Evolutionary conservation across 192 early-diverging fungal genomes (phyloP).

Genomic region (Geranomyces michiganensis): DNA sequence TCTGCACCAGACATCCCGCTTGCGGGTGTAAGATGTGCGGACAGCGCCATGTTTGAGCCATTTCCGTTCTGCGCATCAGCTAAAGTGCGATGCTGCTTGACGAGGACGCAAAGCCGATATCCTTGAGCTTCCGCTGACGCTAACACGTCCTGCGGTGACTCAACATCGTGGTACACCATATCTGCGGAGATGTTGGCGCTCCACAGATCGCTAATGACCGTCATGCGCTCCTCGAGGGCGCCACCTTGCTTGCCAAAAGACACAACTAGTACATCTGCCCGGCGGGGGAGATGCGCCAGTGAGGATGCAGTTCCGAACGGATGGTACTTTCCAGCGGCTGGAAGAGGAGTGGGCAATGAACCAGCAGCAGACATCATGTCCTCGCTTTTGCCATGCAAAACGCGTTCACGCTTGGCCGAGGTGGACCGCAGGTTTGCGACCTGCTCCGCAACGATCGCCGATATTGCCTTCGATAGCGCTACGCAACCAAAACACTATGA

Average conservation of each 20-base stretch:
- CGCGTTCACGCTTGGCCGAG: neutral
- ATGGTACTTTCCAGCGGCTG: constrained; percentile 13
- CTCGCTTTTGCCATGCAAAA: neutral
- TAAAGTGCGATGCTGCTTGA: constrained; percentile 20
- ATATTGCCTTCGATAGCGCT: constrained; percentile 40
- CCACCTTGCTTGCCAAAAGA: constrained; percentile 72
- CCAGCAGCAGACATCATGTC: constrained; percentile 42
- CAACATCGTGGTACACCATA: constrained; percentile 73
- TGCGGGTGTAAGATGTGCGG: neutral
- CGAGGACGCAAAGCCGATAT: constrained; percentile 22
- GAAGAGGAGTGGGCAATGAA: neutral
- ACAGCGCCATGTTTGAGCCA: neutral
- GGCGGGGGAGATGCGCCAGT: constrained; percentile 37
- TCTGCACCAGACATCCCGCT: neutral
- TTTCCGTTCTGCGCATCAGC: neutral
- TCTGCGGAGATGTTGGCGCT: constrained; percentile 75
- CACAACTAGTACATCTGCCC: constrained; percentile 76
- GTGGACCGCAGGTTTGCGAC: constrained; percentile 17
- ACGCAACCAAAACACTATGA: neutral
- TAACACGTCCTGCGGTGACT: constrained; percentile 25
- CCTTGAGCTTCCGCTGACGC: constrained; percentile 19
- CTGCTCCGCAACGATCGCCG: constrained; percentile 28
- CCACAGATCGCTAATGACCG: constrained; percentile 81
- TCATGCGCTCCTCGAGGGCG: constrained; percentile 72
- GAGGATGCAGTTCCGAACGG: constrained; percentile 35